These are phyloP conservation scores for Aspergillus costaricaensis DNA, from an alignment of 2,329 filamentous ascomycete species.

Conservation along the genomic window DNA sequence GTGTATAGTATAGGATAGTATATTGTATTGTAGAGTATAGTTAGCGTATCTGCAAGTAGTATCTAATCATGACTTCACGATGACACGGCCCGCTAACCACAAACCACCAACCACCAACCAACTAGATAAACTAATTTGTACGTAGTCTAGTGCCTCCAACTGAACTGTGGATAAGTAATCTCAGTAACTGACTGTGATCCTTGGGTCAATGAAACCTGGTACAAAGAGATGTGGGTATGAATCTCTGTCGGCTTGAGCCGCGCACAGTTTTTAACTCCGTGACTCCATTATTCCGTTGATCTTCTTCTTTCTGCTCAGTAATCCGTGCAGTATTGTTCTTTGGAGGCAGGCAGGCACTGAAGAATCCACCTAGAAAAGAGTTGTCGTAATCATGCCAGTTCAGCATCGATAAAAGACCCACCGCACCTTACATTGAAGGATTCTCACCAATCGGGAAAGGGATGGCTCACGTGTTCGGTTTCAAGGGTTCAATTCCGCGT, in stretches of 20 bases:
- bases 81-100: not conserved
- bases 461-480: too few relatives aligned
- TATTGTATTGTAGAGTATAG: not conserved
- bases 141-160: too few relatives aligned
- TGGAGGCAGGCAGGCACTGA: too few relatives aligned
- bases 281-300: not conserved
- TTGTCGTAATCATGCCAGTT: not conserved
- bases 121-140: too few relatives aligned
- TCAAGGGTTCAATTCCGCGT: too few relatives aligned
- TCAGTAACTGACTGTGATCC: not conserved
- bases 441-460: not conserved
- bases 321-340: not conserved
- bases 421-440: not conserved
- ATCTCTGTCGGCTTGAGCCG: not conserved
- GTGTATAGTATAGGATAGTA: not conserved
- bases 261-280: not conserved
- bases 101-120: too few relatives aligned
- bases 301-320: not conserved
- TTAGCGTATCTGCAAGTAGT: too few relatives aligned
- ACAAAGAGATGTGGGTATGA: not conserved
- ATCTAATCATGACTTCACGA: conserved; percentile 5
- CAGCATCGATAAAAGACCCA: not conserved
- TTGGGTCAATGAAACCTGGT: too few relatives aligned
- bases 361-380: not conserved
- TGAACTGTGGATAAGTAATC: too few relatives aligned